These are phyloP conservation scores for Scheffersomyces coipomensis DNA, from an alignment of 805 yeast species.

Conservation along the genomic window DNA sequence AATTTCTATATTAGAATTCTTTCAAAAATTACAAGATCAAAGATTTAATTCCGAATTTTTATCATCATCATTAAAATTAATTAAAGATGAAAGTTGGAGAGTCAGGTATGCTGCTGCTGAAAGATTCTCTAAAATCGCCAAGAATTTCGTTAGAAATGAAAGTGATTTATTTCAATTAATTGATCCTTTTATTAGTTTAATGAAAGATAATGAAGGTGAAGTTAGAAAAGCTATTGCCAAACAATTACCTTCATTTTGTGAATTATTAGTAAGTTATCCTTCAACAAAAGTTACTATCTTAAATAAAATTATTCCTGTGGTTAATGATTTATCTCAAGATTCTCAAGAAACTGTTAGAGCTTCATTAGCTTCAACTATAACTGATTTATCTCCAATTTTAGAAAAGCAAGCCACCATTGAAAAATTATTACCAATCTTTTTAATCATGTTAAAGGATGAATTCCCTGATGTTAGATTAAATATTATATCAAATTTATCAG, in stretches of 20 bases:
- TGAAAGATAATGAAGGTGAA: constrained; percentile 94
- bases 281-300: constrained; percentile 50
- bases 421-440: constrained; percentile 78
- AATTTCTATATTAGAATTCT: constrained; percentile 73
- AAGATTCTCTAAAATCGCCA: constrained; percentile 72
- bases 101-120: constrained; percentile 99
- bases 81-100: constrained; percentile 94
- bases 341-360: constrained; percentile 92
- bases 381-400: constrained; percentile 81
- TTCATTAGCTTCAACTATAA: constrained; percentile 84
- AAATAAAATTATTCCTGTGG: constrained; percentile 75
- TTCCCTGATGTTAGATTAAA: constrained; percentile 94
- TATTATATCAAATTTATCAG: constrained; percentile 86
- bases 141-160: constrained; percentile 57
- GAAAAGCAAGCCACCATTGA: constrained; percentile 84
- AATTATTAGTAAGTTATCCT: constrained; percentile 40
- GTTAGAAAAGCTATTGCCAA: constrained; percentile 93
- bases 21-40: constrained; percentile 55
- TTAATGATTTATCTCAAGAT: constrained; percentile 82
- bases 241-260: constrained; percentile 77
- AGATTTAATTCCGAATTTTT: constrained; percentile 64
- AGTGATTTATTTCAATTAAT: constrained; percentile 58
- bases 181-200: constrained; percentile 69
- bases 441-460: constrained; percentile 94
- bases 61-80: constrained; percentile 64